Evolutionary conservation across 208 protist genomes (phyloP), one percentile per base, ranked within the genome.

Genomic region (Crithidia sp.): DNA sequence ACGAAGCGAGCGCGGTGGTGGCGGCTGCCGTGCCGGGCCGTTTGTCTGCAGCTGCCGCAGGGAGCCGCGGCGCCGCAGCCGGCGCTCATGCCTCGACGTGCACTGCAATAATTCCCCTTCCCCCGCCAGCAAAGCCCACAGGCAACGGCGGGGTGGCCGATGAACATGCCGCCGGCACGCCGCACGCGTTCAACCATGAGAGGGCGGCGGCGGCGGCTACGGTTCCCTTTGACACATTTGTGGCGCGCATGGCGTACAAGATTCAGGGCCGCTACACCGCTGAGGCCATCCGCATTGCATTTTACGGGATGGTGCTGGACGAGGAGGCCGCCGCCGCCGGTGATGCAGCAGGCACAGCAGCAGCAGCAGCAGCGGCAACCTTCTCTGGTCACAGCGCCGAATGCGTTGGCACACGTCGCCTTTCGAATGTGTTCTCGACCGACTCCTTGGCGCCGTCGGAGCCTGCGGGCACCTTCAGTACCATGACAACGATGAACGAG

Each of bases 221-320:
- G 16, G 85, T 94, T 39, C 64, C 70, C 54, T 95, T 95, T 53
- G 87, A 93, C 61, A 85, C 90, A 13, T 89, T 92, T 60, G 68
- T 93, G 28, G 83, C 87, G 9, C 86, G 90, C 65, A 91, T 95
- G 86, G 72, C 84, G 14, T 87, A 79, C 52, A 83, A 84, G 50
- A 93, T 95, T 63, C 84, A 90, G 16, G 90, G 90, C n/a, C 76
- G 76, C 17, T 95, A 92, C 74, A 80, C 87, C 13, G 67, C 67
- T 6, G 90, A 93, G 49, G 62, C 90, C 2, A 62, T 95, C 16
- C 86, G 86, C 13, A 81, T 77, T 50, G 85, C 84, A 10, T 95
- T 93, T 47, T 90, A 82, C 59, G 69, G 71, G 37, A 77, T 93
- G 60, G 60, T 89, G 63, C 75, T 84, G 10, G 81, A 82, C 49